Base-by-base conservation (phyloP, 805 yeast genomes). In the Metschnikowia lochheadii region DNA sequence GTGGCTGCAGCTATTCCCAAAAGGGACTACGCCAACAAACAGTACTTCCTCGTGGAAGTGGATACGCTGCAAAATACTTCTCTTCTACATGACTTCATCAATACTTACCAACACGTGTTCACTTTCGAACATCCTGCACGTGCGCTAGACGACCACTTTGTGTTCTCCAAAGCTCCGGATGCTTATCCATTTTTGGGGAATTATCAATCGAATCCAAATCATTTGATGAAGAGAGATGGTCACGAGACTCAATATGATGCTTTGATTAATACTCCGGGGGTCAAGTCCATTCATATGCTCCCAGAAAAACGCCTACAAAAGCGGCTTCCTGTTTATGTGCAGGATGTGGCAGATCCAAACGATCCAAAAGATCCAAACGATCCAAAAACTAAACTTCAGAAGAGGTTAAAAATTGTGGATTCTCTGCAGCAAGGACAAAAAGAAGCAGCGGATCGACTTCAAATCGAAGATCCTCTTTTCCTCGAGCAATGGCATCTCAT, bases 401-500 rank as follows among this genome's bases (percentile, higher is more conserved):
- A 44, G 43, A 50, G 55, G 11, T 49, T 58, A n/a, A 56, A 51
- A 4, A 59, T 64, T 3, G 67, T 68, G 6, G 90, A 83, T 60
- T 81, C 87, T 1, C 75, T 84, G 10, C 68, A 77, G 64, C 57
- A 64, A 42, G 74, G 75, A 0, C 63, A 81, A 7, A 66, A 67
- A 41, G 71, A 77, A 7, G 85, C 80, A 0, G 71, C 72, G 50
- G 72, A 77, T 18, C 66, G 76, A 49, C 79, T 90, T 48, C 70
- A 68, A 8, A 92, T 94, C 48, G 65, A 77, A 17, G 99, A 94
- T 69, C 99, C 99, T 0, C 68, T 78, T n/a, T 92, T 94, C 62
- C 65, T 68, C 10, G 74, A 78, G 36, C 99, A 94, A 68, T 94
- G 99, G 99, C 97, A 92, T 67, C 67, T 94, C n/a, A 69, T 87